Evolutionary conservation across 2,329 filamentous ascomycete species (phyloP).

Genomic region (Decorospora gaudefroyi): DNA sequence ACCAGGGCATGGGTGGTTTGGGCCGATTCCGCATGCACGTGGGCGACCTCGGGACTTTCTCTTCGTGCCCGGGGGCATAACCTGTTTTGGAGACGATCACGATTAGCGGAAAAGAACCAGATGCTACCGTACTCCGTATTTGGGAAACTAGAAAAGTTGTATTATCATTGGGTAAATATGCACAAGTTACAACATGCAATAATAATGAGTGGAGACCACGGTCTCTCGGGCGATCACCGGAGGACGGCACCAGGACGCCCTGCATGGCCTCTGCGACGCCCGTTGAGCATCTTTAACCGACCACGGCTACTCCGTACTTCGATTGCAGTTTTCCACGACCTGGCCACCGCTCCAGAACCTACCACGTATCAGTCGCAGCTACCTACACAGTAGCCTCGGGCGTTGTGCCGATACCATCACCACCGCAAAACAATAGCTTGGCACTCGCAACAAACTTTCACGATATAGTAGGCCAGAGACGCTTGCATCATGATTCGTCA

Average conservation of each 20-base stretch:
- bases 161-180: no score
- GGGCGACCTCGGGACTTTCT: no score
- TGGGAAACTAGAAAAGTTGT: no score
- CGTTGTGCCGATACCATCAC: constrained; percentile 1
- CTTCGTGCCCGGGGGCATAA: no score
- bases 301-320: no score
- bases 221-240: background rate
- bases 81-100: no score
- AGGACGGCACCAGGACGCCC: background rate
- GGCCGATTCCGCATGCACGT: no score
- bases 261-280: constrained; percentile 10
- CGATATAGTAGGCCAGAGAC: background rate
- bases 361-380: background rate
- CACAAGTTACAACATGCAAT: background rate
- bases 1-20: no score
- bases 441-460: background rate
- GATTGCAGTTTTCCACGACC: no score
- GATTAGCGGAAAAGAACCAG: no score
- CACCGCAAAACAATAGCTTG: background rate
- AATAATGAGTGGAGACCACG: background rate
- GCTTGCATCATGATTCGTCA: background rate
- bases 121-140: no score
- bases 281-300: constrained; percentile 1
- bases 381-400: background rate
- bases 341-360: background rate